Evolutionary conservation across 768 basidiomycete species (phyloP), one percentile per base, ranked within the genome.

Genomic region (Mycena alexandri): DNA sequence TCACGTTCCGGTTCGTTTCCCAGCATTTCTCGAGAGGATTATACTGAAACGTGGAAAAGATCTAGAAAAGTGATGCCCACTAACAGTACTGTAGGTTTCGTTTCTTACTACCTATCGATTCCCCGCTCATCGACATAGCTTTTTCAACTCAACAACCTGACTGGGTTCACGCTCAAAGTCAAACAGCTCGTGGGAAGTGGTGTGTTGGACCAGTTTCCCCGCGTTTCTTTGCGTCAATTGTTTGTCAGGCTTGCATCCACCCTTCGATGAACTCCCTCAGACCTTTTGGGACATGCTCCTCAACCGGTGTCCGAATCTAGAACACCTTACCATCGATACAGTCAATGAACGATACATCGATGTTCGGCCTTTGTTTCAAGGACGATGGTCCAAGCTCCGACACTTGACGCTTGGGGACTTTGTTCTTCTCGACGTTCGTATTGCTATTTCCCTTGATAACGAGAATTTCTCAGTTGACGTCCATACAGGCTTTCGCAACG

Each of bases 321-420:
- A 67, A 12, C 62, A 67, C 16, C 66, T 71, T 2, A 61, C 70
- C 22, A 71, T 71, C 38, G 70, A 71, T 63, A 71, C 70, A 16
- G 65, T 60, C 13, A 71, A 71, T 47, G 70, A 71, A 46, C 62
- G 70, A 21, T 71, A 71, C 50, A 71, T 71, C n/a, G 70, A 71
- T 53, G 58, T 71, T 25, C 65, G 70, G 17, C 70, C 70, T 19
- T 21, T 71, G 17, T 71, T 67, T 16, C 43, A 71, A 21, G 70
- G 65, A 10, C 62, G 63, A 50, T 71, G 70, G 70, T 58, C 70
- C 3, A 56, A 19, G 16, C 63, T 71, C 5, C 65, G 70, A n/a
- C 62, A 65, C 3, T 25, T 71, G 33, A 67, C 66, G 8, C 66
- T 71, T n/a, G 70, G 70, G 16, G 70, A 71, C 22, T 71, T 71